Percentiles rank a stretch among this genome's conserved stretches.
phyloP scores from a whole-genome alignment of 129 eudicot species.

The Flaveria linearis region DNA sequence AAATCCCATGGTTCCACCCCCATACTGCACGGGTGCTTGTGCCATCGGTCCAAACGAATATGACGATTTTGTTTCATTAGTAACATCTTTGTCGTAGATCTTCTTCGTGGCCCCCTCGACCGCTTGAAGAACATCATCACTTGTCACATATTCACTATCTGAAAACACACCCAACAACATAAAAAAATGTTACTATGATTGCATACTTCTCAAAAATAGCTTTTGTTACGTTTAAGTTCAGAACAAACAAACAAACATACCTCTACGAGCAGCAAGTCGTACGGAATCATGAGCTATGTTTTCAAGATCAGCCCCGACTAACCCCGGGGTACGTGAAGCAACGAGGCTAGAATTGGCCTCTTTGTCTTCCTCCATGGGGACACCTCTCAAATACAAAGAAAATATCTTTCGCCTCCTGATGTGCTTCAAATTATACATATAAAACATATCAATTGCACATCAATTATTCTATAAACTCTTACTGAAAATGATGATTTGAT shows the following conservation, averaged over 20 bases:
- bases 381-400: constrained; percentile 44
- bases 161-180: constrained; percentile 2
- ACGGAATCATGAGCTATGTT: constrained; percentile 57
- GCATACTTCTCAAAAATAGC: background rate
- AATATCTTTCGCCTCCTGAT: constrained; percentile 46
- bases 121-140: constrained; percentile 51
- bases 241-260: constrained; percentile 20
- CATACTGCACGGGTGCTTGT: constrained; percentile 22
- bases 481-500: too few relatives aligned
- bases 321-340: constrained; percentile 44
- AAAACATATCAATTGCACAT: too few relatives aligned
- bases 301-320: constrained; percentile 66
- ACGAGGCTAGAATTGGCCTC: constrained; percentile 43
- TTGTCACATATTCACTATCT: constrained; percentile 51
- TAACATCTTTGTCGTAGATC: constrained; percentile 28
- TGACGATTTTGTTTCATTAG: constrained; percentile 5
- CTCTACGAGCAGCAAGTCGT: constrained; percentile 62
- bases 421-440: too few relatives aligned
- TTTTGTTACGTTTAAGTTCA: too few relatives aligned
- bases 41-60: constrained; percentile 28
- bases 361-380: constrained; percentile 52
- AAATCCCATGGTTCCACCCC: constrained; percentile 36
- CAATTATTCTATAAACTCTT: too few relatives aligned
- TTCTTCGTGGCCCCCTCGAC: constrained; percentile 47
- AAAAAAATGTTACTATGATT: constrained; percentile 4